Conservation (phyloP, 139 green algal genomes). For the Pseudopediastrum boryanum region DNA sequence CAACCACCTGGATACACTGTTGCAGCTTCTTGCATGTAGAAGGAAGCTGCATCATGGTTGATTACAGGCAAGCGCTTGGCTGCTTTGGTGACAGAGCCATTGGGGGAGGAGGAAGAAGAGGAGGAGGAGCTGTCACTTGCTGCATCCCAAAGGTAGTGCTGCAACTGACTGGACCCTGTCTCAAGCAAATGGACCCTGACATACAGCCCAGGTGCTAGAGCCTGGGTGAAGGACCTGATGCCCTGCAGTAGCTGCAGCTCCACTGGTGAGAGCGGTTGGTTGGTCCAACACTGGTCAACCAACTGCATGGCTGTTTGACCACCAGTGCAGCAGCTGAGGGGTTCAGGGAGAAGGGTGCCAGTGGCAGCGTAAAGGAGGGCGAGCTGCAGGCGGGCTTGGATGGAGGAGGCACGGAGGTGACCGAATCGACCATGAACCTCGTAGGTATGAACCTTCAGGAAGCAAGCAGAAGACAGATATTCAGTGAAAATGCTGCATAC, state of each 20-base stretch:
- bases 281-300: slow-evolving; percentile 50
- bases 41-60: background rate
- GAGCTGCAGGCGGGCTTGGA: slow-evolving; percentile 56
- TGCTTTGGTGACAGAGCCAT: background rate
- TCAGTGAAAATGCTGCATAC: background rate
- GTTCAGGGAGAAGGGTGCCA: slow-evolving; percentile 57
- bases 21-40: slow-evolving; percentile 19
- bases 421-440: slow-evolving; percentile 52
- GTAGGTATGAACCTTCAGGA: slow-evolving; percentile 53
- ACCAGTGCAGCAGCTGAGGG: slow-evolving; percentile 43
- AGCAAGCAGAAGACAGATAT: background rate
- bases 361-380: slow-evolving; percentile 67
- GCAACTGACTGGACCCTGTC: slow-evolving; percentile 21
- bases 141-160: no score
- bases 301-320: slow-evolving; percentile 56
- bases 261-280: slow-evolving; percentile 40
- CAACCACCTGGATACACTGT: background rate
- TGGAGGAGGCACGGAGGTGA: slow-evolving; percentile 44
- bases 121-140: background rate
- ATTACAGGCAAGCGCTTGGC: background rate
- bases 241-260: slow-evolving; percentile 41
- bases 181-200: slow-evolving; percentile 47
- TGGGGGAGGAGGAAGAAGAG: background rate
- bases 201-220: slow-evolving; percentile 47
- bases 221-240: background rate